phyloP scores from a whole-genome alignment of 129 eudicot species.

The Lactuca sativa region DNA sequence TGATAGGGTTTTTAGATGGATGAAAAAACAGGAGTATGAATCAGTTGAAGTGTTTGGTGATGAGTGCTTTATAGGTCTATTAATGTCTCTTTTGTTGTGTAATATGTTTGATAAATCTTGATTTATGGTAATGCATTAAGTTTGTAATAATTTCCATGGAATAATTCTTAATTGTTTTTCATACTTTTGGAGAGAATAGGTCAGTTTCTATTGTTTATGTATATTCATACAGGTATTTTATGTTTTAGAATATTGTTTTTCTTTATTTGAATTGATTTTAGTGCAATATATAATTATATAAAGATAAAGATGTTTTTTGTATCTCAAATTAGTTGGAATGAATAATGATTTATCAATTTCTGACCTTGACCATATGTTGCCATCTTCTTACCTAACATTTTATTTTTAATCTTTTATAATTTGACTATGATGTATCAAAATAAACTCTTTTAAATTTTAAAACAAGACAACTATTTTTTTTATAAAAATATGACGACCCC shows the following conservation, averaged over 20 bases:
- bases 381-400: background rate
- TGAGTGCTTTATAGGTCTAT: slow-evolving; percentile 45
- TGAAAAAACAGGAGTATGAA: slow-evolving; percentile 37
- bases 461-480: no score
- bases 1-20: slow-evolving; percentile 36
- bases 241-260: background rate
- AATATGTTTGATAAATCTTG: slow-evolving; percentile 28
- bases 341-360: no score
- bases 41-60: slow-evolving; percentile 35
- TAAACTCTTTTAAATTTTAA: no score
- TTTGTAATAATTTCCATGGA: slow-evolving; percentile 17
- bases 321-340: background rate
- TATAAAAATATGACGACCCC: no score
- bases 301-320: background rate
- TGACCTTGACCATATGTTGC: background rate
- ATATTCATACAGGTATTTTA: background rate
- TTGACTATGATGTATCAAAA: no score
- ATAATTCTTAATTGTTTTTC: background rate
- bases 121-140: slow-evolving; percentile 26
- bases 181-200: background rate
- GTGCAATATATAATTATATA: background rate
- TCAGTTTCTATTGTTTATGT: background rate
- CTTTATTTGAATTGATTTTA: background rate
- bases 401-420: background rate
- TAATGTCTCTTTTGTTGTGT: slow-evolving; percentile 32